These are phyloP conservation scores for Tulasnella sp. DNA, from an alignment of 768 basidiomycete genomes.

Conservation along the genomic window DNA sequence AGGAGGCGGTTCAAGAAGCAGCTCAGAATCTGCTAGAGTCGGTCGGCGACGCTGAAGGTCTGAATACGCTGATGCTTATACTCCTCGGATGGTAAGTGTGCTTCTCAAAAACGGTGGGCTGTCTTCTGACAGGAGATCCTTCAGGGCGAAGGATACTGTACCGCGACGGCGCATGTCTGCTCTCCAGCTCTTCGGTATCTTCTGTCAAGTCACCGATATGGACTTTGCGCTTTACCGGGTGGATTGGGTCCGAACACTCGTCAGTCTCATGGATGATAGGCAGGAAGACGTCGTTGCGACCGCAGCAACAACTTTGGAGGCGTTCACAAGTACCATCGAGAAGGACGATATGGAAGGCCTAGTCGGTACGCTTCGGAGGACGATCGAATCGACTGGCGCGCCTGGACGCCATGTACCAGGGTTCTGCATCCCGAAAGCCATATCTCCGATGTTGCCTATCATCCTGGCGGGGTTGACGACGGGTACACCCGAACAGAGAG, in stretches of 20 bases:
- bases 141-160: slow-evolving; percentile 69
- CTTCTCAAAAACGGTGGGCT: neutral
- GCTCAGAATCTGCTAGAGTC: slow-evolving; percentile 64
- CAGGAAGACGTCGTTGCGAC: slow-evolving; percentile 47
- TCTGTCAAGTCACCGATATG: slow-evolving; percentile 74
- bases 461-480: slow-evolving; percentile 88
- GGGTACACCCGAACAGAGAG: slow-evolving; percentile 89
- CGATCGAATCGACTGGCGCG: slow-evolving; percentile 74
- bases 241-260: slow-evolving; percentile 88
- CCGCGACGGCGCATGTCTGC: slow-evolving; percentile 67
- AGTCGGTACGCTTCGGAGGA: slow-evolving; percentile 78
- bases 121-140: neutral
- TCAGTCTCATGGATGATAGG: slow-evolving; percentile 71
- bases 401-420: slow-evolving; percentile 74
- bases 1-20: slow-evolving; percentile 61
- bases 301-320: slow-evolving; percentile 74
- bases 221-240: slow-evolving; percentile 79
- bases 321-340: slow-evolving; percentile 77
- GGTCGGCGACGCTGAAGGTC: slow-evolving; percentile 73
- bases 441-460: slow-evolving; percentile 73
- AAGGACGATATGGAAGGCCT: slow-evolving; percentile 90
- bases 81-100: slow-evolving; percentile 72
- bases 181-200: slow-evolving; percentile 63
- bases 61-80: slow-evolving; percentile 81
- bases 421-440: slow-evolving; percentile 74